These are phyloP conservation scores for Aspergillus brunneoviolaceus DNA, from an alignment of 2,329 filamentous ascomycete species.

Conservation along the genomic window DNA sequence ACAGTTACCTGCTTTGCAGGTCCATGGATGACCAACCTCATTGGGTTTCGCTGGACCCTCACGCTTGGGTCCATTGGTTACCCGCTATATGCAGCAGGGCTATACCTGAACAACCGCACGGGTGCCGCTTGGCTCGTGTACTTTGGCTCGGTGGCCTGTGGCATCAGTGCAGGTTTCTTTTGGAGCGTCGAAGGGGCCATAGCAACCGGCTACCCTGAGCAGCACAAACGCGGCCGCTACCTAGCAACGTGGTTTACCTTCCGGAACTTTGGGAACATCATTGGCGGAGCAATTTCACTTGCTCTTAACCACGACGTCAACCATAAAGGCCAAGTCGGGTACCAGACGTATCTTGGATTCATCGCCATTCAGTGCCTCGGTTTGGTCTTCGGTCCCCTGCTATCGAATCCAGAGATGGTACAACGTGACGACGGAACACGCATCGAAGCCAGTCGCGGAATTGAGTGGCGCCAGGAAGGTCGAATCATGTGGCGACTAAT, in stretches of 20 bases:
- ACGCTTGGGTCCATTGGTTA: conserved; percentile 47
- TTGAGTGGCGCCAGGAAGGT: too few relatives aligned
- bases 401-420: conserved; percentile 49
- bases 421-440: conserved; percentile 44
- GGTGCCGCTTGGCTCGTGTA: conserved; percentile 7
- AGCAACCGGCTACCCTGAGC: conserved; percentile 41
- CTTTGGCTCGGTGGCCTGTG: conserved; percentile 39
- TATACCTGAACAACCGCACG: too few relatives aligned
- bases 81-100: conserved; percentile 34
- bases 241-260: conserved; percentile 43
- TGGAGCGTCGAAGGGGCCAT: conserved; percentile 46
- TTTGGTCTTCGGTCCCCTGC: conserved; percentile 42
- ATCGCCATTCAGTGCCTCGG: conserved; percentile 51
- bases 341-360: conserved; percentile 47
- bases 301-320: conserved; percentile 46
- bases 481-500: too few relatives aligned
- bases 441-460: conserved; percentile 4
- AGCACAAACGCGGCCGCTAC: conserved; percentile 23
- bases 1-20: conserved; percentile 45
- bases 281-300: conserved; percentile 53
- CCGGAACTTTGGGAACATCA: conserved; percentile 45
- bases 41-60: conserved; percentile 36
- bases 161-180: conserved; percentile 44
- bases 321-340: conserved; percentile 25
- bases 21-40: conserved; percentile 25